A percentile compares a stretch with the other conserved stretches of the same genome.
Evolutionary conservation across 495 filamentous ascomycete genomes (phyloP).

Genomic region (Venustampulla echinocandica): DNA sequence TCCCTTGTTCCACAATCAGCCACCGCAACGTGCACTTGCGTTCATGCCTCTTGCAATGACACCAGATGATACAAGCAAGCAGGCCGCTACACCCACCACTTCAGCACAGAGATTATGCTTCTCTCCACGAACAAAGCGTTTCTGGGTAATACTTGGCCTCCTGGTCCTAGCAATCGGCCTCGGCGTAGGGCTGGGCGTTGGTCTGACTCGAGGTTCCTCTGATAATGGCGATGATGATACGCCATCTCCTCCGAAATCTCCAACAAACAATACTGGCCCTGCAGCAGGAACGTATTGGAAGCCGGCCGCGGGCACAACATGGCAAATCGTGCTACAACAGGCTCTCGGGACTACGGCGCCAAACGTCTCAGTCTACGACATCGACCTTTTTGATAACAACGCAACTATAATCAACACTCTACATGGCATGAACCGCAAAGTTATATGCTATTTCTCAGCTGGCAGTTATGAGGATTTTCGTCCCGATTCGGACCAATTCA

Average conservation of each 20-base stretch:
- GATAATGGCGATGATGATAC: not conserved
- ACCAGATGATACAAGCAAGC: not conserved
- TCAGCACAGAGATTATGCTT: not conserved
- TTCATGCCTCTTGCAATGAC: not conserved
- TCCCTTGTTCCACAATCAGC: too few relatives aligned
- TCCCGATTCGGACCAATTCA: constrained; percentile 46
- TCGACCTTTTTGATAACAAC: constrained; percentile 51
- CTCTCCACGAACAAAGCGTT: not conserved
- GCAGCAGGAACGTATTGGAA: constrained; percentile 35
- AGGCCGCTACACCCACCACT: not conserved
- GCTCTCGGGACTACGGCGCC: constrained; percentile 33
- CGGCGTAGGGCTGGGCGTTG: constrained; percentile 45
- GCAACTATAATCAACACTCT: constrained; percentile 37
- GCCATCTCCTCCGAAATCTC: not conserved
- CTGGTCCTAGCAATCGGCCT: constrained; percentile 43
- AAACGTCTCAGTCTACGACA: constrained; percentile 47
- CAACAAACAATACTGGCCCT: constrained; percentile 14
- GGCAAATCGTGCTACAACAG: constrained; percentile 46
- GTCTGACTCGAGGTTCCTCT: constrained; percentile 26
- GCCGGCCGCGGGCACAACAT: constrained; percentile 39
- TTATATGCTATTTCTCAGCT: constrained; percentile 70
- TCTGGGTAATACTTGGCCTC: not conserved
- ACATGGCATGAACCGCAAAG: constrained; percentile 40
- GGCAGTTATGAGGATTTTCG: constrained; percentile 48
- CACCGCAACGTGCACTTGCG: too few relatives aligned